Evolutionary conservation across 2,329 filamentous ascomycete species (phyloP).

Genomic region (Exophiala sp.): DNA sequence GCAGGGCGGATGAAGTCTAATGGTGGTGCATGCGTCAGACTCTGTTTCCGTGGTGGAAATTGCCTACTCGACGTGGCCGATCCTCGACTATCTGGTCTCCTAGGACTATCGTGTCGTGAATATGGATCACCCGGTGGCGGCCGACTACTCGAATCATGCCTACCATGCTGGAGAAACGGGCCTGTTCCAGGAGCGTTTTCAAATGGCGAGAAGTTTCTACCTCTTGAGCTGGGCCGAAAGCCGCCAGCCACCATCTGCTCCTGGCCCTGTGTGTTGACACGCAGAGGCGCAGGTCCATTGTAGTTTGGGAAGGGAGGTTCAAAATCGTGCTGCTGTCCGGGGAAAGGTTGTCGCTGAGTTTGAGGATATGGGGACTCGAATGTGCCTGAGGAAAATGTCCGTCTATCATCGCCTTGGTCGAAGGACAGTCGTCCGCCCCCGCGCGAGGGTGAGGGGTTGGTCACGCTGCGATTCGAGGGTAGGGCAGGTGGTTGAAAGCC

Average conservation of each 20-base stretch:
- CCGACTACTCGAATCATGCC: conserved; percentile 15
- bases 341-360: conserved; percentile 21
- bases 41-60: conserved; percentile 62
- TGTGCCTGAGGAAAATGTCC: conserved; percentile 21
- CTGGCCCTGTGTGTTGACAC: conserved; percentile 22
- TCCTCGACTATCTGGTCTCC: conserved; percentile 26
- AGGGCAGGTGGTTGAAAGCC: conserved; percentile 13
- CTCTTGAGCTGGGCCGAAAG: conserved; percentile 26
- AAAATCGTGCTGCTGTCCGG: conserved; percentile 24
- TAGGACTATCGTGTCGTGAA: conserved; percentile 21
- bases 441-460: conserved; percentile 36
- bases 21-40: conserved; percentile 47
- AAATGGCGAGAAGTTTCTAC: conserved; percentile 17
- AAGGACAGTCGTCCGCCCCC: conserved; percentile 20
- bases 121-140: conserved; percentile 28
- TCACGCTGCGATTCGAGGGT: conserved; percentile 32
- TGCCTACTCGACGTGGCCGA: conserved; percentile 31
- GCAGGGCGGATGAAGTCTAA: conserved; percentile 5
- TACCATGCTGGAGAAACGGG: conserved; percentile 13
- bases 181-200: conserved; percentile 18
- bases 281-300: conserved; percentile 18
- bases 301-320: conserved; percentile 4
- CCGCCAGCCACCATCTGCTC: conserved; percentile 22
- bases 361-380: conserved; percentile 26
- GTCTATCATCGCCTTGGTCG: conserved; percentile 27